Evolutionary conservation across 2,329 filamentous ascomycete genomes (phyloP), one percentile per base, ranked within the genome.

Genomic region (Scedosporium boydii): DNA sequence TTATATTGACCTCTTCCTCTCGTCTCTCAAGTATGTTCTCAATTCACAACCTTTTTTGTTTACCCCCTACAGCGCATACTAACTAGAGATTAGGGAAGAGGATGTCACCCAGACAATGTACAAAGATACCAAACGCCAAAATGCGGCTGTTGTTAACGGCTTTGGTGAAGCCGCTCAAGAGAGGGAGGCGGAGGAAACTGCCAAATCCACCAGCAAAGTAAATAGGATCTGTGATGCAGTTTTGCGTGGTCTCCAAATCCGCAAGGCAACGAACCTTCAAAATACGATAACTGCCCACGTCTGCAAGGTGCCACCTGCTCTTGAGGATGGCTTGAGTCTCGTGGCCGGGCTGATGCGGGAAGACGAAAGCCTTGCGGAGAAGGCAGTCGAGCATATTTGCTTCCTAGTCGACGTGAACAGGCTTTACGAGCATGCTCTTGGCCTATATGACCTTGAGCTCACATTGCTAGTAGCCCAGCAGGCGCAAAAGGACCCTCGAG

Each of bases 51-150:
- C 29, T n/a, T 18, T 18, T 27, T 38, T n/a, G 18, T 18, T 2
- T 6, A 21, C 5, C 53, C 6, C 4, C 34, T n/a, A 27, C 3
- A 16, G 9, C 7, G 26, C 12, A 9, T 18, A 23, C 68, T 77
- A 69, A 76, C 65, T 66, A 69, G 64, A 68, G 59, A 44, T 59
- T 63, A 86, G 89, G 63, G 89, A 96, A 59, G 95, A 99, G 71
- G 91, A 99, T 73, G 95, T 99, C 23, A 90, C 92, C 0, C 83
- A 93, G 73, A 96, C 91, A 0, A 92, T 98, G 82, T 99, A 98
- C 73, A 89, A 89, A 69, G 89, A 98, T 70, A 98, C 93, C 0
- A 82, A 89, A 65, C 84, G 66, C 64, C 62, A 68, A 67, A 72
- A 69, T 42, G 51, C 67, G 62, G 62, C 65, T n/a, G 61, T 59